Percentiles rank a stretch among this genome's conserved stretches.
Evolutionary conservation across 495 filamentous ascomycete genomes (phyloP).

Genomic region (Niebla homalea): DNA sequence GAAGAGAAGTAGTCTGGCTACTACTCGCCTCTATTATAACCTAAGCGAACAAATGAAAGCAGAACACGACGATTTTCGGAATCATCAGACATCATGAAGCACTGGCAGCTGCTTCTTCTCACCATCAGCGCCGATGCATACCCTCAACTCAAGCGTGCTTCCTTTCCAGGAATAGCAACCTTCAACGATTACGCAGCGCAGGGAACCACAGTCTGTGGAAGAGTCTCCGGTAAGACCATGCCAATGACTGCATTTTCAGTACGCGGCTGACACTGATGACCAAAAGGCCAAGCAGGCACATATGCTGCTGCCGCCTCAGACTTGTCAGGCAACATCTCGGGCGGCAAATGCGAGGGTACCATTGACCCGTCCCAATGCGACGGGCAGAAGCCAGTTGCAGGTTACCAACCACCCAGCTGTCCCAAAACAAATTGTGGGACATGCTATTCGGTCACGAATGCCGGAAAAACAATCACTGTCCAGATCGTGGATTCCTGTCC

Average conservation of each 20-base stretch:
- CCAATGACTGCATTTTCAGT: background rate
- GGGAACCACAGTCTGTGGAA: conserved; percentile 1
- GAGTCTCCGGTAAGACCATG: background rate
- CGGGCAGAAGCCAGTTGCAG: conserved; percentile 8
- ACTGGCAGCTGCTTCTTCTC: background rate
- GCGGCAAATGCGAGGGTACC: conserved; percentile 12
- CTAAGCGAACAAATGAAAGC: too few relatives aligned
- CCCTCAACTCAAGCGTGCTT: background rate
- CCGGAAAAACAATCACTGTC: conserved; percentile 14
- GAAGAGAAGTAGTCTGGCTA: too few relatives aligned
- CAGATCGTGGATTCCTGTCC: conserved; percentile 16
- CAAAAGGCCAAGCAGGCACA: conserved; percentile 7
- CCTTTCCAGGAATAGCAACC: conserved; percentile 1
- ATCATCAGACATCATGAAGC: too few relatives aligned
- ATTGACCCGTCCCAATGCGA: conserved; percentile 9
- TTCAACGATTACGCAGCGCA: conserved; percentile 10
- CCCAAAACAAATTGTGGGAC: conserved; percentile 12
- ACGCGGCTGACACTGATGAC: background rate
- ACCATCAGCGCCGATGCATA: background rate
- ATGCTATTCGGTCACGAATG: conserved; percentile 16
- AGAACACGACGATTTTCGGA: too few relatives aligned
- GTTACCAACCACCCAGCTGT: conserved; percentile 9
- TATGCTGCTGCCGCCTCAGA: conserved; percentile 18
- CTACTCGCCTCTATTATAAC: too few relatives aligned
- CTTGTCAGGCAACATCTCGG: conserved; percentile 13